Conservation (phyloP, 2,329 filamentous ascomycete genomes). For the Penicillium oxalicum region DNA sequence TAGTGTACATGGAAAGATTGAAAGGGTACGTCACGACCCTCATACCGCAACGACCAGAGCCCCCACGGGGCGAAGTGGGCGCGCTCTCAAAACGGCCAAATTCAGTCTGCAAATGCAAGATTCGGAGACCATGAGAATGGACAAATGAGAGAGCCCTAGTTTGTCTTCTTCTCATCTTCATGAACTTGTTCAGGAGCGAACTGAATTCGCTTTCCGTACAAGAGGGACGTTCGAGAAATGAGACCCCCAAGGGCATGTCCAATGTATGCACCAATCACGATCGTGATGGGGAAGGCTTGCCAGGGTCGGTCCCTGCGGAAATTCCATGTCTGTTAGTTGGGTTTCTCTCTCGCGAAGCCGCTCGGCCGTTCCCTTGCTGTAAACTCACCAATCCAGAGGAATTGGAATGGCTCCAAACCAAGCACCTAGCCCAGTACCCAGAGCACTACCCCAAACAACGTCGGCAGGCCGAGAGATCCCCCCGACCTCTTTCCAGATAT, state of each 20-base stretch:
- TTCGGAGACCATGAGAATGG: too few species aligned
- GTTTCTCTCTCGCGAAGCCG: background rate
- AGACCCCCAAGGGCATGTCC: conserved; percentile 63
- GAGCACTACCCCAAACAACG: conserved; percentile 71
- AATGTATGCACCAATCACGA: conserved; percentile 73
- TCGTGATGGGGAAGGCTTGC: conserved; percentile 96
- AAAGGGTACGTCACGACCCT: too few species aligned
- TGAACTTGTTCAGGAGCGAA: conserved; percentile 22
- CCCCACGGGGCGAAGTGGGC: too few species aligned
- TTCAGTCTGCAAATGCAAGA: too few species aligned
- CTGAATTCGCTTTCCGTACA: conserved; percentile 33
- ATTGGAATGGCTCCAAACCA: conserved; percentile 95
- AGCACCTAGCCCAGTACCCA: conserved; percentile 74
- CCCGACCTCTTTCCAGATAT: conserved; percentile 64
- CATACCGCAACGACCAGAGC: too few species aligned
- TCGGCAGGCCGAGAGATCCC: conserved; percentile 69
- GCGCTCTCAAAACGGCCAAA: too few species aligned
- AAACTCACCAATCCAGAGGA: conserved; percentile 74
- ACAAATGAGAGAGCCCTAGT: conserved; percentile 2
- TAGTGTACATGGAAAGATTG: too few species aligned
- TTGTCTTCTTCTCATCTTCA: conserved; percentile 17
- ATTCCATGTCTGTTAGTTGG: conserved; percentile 1
- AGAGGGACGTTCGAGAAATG: conserved; percentile 23
- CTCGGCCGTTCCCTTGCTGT: background rate
- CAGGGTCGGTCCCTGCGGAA: conserved; percentile 76